Evolutionary conservation across 495 filamentous ascomycete species (phyloP).

Genomic region (Hypoxylon intermedium): DNA sequence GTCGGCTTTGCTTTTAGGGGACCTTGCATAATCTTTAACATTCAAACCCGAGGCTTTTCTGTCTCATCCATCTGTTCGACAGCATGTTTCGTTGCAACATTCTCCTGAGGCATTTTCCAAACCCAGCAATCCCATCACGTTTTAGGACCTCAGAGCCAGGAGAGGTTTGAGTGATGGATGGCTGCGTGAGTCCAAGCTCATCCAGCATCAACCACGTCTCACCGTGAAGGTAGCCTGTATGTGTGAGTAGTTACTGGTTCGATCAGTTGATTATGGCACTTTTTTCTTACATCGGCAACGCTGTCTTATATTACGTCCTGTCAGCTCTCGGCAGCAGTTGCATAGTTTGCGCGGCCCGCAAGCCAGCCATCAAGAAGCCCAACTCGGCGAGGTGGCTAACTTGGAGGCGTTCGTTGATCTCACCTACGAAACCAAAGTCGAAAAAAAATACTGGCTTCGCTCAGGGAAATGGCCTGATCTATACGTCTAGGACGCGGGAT

Average conservation of each 20-base stretch:
- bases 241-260: no score
- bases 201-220: no score
- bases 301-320: not conserved
- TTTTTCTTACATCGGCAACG: no score
- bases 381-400: not conserved
- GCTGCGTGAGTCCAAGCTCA: not conserved
- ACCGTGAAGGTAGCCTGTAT: no score
- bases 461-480: not conserved
- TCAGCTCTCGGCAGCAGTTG: conserved; percentile 1
- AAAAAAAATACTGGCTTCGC: not conserved
- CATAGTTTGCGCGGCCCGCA: not conserved
- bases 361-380: not conserved
- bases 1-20: not conserved
- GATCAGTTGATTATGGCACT: no score
- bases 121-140: conserved; percentile 15
- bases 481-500: not conserved
- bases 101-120: conserved; percentile 28
- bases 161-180: not conserved
- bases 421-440: not conserved
- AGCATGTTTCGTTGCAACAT: not conserved
- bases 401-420: not conserved
- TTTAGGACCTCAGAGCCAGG: conserved; percentile 4
- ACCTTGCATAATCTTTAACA: conserved; percentile 8
- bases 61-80: not conserved
- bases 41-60: conserved; percentile 11